Percentiles rank a stretch among this genome's conserved stretches.
These are phyloP conservation scores for Jamesozyma gamospora DNA, from an alignment of 805 yeast genomes.

Conservation along the genomic window DNA sequence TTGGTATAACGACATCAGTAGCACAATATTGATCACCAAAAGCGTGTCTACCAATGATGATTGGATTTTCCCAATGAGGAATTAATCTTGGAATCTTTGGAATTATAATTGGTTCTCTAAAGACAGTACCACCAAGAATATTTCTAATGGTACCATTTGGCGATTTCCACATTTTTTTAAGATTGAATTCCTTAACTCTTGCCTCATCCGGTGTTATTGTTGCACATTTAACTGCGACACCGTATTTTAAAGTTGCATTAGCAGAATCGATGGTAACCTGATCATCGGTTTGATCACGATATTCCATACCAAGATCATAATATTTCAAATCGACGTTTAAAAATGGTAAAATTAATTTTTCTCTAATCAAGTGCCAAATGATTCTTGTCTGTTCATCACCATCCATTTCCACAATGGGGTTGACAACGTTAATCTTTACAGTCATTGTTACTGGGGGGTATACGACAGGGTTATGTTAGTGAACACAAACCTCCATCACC, in stretches of 20 bases:
- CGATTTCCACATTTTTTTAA: slow-evolving; percentile 95
- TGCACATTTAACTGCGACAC: slow-evolving; percentile 95
- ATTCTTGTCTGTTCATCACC: slow-evolving; percentile 97
- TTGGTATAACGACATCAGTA: slow-evolving; percentile 68
- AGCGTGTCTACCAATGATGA: slow-evolving; percentile 95
- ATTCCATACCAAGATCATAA: slow-evolving; percentile 80
- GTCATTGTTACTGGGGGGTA: too few relatives aligned
- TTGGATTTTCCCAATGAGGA: slow-evolving; percentile 90
- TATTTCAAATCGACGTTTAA: slow-evolving; percentile 81
- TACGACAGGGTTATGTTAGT: neutral
- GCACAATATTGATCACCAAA: slow-evolving; percentile 96
- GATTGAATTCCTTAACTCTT: slow-evolving; percentile 78
- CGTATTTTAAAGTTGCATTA: slow-evolving; percentile 74
- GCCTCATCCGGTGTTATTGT: slow-evolving; percentile 98
- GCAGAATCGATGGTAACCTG: slow-evolving; percentile 86
- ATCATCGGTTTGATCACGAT: slow-evolving; percentile 83
- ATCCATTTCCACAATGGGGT: slow-evolving; percentile 92
- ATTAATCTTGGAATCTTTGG: slow-evolving; percentile 80
- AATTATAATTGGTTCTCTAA: slow-evolving; percentile 92
- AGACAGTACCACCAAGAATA: slow-evolving; percentile 91
- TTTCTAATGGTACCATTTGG: slow-evolving; percentile 97
- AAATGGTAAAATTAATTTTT: slow-evolving; percentile 75
- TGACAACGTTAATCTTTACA: slow-evolving; percentile 63
- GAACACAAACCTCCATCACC: neutral
- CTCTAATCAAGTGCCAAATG: slow-evolving; percentile 87